Evolutionary conservation across 768 basidiomycete genomes (phyloP), one percentile per base, ranked within the genome.

Genomic region (Pleurotus cornucopiae): DNA sequence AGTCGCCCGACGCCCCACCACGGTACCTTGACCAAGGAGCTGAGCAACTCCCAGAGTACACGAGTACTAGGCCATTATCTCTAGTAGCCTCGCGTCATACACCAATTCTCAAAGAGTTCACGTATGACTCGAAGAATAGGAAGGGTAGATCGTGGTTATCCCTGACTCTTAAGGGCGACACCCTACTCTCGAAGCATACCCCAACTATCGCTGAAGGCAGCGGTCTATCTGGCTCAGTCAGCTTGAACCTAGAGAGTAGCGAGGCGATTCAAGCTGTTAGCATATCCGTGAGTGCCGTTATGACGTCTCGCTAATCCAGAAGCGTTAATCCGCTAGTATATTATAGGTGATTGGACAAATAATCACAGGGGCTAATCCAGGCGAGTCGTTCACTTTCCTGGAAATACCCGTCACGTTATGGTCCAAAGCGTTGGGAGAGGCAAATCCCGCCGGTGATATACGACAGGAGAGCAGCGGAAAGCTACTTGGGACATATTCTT

Each of bases 241-340:
- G 62, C 5, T 61, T 79, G 21, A 62, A 64, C 47, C 57, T 73
- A 14, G 68, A 68, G 4, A 70, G 70, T 38, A 68, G 74, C 5
- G 78, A 82, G 41, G 68, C 70, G 18, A 75, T 84, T 46, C 76
- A 78, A 57, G 71, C 72, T 9, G 75, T 87, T 11, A 66, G 69
- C 11, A 59, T 86, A 49, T 72, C 74, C 56, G 85, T 84, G 62
- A 62, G 73, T 61, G 71, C 66, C n/a, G 5, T 46, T 46, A 39
- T 54, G 25, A 26, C 43, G 12, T 54, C 49, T 18, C 54, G 14
- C 7, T 25, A 49, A 30, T 47, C 49, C 46, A 57, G 30, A 23
- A 48, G 23, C 43, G 14, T 34, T 34, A 34, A 34, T 34, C 30
- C 30, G 7, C 30, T 34, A 18, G 13, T 37, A 49, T 13, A 16